Evolutionary conservation across 2,329 filamentous ascomycete species (phyloP).

Genomic region (Claviceps pazoutovae): DNA sequence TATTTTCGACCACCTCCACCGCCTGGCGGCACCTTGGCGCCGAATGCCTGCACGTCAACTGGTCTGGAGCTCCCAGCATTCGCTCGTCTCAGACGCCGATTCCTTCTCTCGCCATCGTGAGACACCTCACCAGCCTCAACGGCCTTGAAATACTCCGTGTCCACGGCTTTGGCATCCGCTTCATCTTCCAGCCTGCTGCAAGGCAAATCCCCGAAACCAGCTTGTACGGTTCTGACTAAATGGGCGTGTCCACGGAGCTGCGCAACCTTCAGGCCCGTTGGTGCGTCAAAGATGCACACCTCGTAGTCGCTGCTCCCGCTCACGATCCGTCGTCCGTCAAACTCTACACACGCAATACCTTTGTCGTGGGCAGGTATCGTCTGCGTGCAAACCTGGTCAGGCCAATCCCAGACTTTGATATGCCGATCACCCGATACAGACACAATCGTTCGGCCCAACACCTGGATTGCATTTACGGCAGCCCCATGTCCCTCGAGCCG

Average conservation of each 20-base stretch:
- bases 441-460: slow-evolving; percentile 72
- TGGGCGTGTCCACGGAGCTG: slow-evolving; percentile 70
- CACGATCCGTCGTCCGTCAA: slow-evolving; percentile 83
- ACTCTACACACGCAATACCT: slow-evolving; percentile 95
- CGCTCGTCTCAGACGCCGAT: slow-evolving; percentile 26
- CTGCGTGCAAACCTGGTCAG: slow-evolving; percentile 57
- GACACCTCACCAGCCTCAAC: slow-evolving; percentile 36
- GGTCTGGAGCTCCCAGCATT: slow-evolving; percentile 65
- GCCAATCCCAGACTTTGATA: slow-evolving; percentile 92
- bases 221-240: slow-evolving; percentile 87
- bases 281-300: slow-evolving; percentile 85
- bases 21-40: slow-evolving; percentile 78
- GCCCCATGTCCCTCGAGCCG: slow-evolving; percentile 72
- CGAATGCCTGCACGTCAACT: slow-evolving; percentile 63
- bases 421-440: slow-evolving; percentile 88
- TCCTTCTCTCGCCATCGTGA: slow-evolving; percentile 18
- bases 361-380: slow-evolving; percentile 82
- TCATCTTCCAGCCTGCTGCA: slow-evolving; percentile 65
- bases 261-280: slow-evolving; percentile 76
- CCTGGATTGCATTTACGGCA: slow-evolving; percentile 92
- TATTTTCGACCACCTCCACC: slow-evolving; percentile 82
- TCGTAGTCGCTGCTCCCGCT: slow-evolving; percentile 94
- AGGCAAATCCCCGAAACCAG: slow-evolving; percentile 79
- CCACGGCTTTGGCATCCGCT: slow-evolving; percentile 57
- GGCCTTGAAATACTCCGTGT: slow-evolving; percentile 56